Evolutionary conservation across 345 rosid genomes (phyloP), one percentile per base, ranked within the genome.

Genomic region (Cardamine resedifolia): DNA sequence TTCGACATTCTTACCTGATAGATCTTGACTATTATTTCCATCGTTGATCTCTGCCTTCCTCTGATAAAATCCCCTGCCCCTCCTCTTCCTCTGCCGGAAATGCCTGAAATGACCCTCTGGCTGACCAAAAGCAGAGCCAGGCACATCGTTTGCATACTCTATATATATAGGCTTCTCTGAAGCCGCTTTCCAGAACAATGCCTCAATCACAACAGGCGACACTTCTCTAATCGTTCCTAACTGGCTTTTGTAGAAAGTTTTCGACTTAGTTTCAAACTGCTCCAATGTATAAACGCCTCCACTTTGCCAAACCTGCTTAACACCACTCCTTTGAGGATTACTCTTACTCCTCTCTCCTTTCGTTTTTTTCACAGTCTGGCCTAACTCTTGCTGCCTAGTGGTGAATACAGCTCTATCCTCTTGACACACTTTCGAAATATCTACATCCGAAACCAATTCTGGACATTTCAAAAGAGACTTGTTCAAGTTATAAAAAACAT

Each of bases 61-160:
- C 58, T 88, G 82, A 69, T 88, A 96, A 19, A 84, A 88, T 52
- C 82, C 87, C 78, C 91, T 82, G 66, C 80, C 81, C 43, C 84
- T 81, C 83, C 80, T 83, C 85, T 91, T 88, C 81, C 83, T 84
- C 62, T 79, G 84, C 62, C 79, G 83, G 53, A 88, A 85, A 82
- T 88, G 85, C 26, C 77, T 83, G 73, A 78, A 81, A 50, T 83
- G 85, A 47, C 86, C 86, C 66, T 86, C 88, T 23, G 96, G 92
- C 63, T 96, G 90, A 39, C 95, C 97, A 73, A 96, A 96, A 58
- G 77, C 98, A 7, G 99, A 92, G 11, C 99, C 99, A 3, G 99
- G 98, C 19, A 96, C 98, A 86, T 96, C 98, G 76, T 96, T 96
- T n/a, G 99, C 98, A 86, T 96, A 96, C 67, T 96, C 99, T 60